phyloP scores from a whole-genome alignment of 305 asterid species.

The Rubia peregrina region DNA sequence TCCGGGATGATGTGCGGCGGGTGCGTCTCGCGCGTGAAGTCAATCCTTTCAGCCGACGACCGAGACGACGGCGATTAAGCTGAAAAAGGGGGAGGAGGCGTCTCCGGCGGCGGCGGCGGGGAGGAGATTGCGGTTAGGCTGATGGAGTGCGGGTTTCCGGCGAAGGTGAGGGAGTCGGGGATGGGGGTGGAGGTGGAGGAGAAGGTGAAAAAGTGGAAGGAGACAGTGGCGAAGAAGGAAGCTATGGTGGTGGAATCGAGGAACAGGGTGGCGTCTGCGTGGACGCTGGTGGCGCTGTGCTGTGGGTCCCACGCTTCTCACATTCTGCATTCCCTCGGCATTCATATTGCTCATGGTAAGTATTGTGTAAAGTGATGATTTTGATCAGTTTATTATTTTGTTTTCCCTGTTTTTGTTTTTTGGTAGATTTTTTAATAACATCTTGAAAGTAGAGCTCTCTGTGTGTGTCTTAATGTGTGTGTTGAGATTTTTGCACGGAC shows the following conservation, averaged over 20 bases:
- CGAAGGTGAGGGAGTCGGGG: slow-evolving; percentile 70
- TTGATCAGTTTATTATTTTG: too few species aligned
- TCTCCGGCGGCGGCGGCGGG: slow-evolving; percentile 31
- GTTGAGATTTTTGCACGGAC: background rate
- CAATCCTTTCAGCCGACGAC: slow-evolving; percentile 73
- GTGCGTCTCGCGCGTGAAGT: slow-evolving; percentile 81
- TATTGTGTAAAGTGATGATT: background rate
- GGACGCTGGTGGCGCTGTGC: slow-evolving; percentile 93
- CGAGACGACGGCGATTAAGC: slow-evolving; percentile 85
- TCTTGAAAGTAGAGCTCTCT: background rate
- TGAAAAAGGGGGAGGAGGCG: slow-evolving; percentile 43
- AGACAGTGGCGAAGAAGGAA: slow-evolving; percentile 74
- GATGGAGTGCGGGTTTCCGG: slow-evolving; percentile 75
- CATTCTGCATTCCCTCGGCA: slow-evolving; percentile 75
- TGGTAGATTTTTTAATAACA: background rate
- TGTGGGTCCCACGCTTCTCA: slow-evolving; percentile 91
- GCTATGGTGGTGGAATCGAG: slow-evolving; percentile 65
- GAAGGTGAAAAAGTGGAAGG: slow-evolving; percentile 90
- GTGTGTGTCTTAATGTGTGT: background rate
- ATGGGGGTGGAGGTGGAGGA: slow-evolving; percentile 71
- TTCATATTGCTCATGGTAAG: slow-evolving; percentile 79
- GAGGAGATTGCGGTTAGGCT: slow-evolving; percentile 61
- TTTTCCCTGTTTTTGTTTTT: background rate
- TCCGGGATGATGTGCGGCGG: slow-evolving; percentile 99
- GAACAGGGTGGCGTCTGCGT: slow-evolving; percentile 76